Evolutionary conservation across 257 asterid species (phyloP), one percentile per base, ranked within the genome.

Genomic region (Nicotiana noctiflora): DNA sequence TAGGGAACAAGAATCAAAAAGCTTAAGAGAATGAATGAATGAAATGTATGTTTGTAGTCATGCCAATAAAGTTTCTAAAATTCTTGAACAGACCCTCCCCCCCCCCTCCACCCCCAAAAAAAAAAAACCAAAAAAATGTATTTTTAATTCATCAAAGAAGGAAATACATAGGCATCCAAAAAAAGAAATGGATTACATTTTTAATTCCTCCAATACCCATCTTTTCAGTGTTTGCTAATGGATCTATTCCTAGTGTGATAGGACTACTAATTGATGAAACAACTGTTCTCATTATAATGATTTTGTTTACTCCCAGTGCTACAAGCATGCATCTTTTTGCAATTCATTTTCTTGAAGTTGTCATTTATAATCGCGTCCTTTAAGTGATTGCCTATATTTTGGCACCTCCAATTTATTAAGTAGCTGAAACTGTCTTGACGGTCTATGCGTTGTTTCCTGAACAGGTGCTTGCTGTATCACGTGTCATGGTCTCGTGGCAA

Each of bases 401-500:
- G 44, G 17, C 25, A 74, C 49, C 14, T 4, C 0, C 61, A 74
- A 49, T 49, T 23, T 23, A 32, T 74, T 31, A 74, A 49, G 25
- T 74, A 49, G 61, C 61, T 23, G 44, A 14, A 74, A 49, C 15
- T 0, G 15, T 74, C 79, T 49, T 74, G 25, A 49, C 79, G 4
- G 25, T 25, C 17, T 7, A 7, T 49, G 25, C 62, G 51, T 49
- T 74, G 79, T 74, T 74, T 34, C 79, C n/a, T 49, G 72, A 70
- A 82, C 87, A 96, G 99, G 99, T 96, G 77, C 98, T 96, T 72
- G 99, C 98, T 81, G 97, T 91, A 81, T 94, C 98, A 17, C 97
- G 98, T 1, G 92, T 96, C 80, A 92, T 94, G 98, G 99, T 96
- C 67, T 90, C 98, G n/a, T 96, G 99, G 99, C 98, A 92, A 85